Conservation (phyloP, 768 basidiomycete species). For the Hypsizygus marmoreus region DNA sequence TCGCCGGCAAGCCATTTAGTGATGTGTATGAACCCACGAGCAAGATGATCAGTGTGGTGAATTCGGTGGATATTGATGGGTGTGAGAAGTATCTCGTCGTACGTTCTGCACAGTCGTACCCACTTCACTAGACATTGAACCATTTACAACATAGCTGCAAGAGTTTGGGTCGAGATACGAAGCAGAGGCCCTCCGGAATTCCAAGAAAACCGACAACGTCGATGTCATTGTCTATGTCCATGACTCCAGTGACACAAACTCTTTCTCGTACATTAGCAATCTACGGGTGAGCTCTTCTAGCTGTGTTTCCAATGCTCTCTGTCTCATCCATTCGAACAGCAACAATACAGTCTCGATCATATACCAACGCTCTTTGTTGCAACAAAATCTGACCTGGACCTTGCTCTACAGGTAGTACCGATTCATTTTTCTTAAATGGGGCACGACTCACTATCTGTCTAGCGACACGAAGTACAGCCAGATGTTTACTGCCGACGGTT, state of each 20-base stretch:
- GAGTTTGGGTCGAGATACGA: constrained; percentile 98
- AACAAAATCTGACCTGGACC: constrained; percentile 97
- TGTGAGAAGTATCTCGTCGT: constrained; percentile 97
- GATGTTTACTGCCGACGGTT: constrained; percentile 94
- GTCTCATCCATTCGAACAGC: constrained; percentile 49
- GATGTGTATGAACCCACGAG: constrained; percentile 85
- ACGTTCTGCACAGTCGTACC: constrained; percentile 42
- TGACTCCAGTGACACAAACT: constrained; percentile 98
- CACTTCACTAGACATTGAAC: too few species aligned
- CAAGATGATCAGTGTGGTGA: constrained; percentile 90
- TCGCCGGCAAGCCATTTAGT: constrained; percentile 80
- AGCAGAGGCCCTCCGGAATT: constrained; percentile 82
- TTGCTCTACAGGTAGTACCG: constrained; percentile 88
- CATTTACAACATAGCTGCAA: constrained; percentile 69
- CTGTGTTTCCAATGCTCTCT: constrained; percentile 1
- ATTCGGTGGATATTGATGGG: constrained; percentile 91
- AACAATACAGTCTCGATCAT: constrained; percentile 95
- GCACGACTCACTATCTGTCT: constrained; percentile 15
- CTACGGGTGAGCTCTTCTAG: constrained; percentile 60
- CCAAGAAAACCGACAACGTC: constrained; percentile 88
- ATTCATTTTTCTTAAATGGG: constrained; percentile 4
- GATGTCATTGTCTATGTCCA: constrained; percentile 96
- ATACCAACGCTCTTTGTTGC: constrained; percentile 97
- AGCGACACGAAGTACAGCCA: constrained; percentile 98
- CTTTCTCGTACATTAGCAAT: constrained; percentile 97